phyloP scores from a whole-genome alignment of 2,329 filamentous ascomycete species.

The Xylariaceae sp. region DNA sequence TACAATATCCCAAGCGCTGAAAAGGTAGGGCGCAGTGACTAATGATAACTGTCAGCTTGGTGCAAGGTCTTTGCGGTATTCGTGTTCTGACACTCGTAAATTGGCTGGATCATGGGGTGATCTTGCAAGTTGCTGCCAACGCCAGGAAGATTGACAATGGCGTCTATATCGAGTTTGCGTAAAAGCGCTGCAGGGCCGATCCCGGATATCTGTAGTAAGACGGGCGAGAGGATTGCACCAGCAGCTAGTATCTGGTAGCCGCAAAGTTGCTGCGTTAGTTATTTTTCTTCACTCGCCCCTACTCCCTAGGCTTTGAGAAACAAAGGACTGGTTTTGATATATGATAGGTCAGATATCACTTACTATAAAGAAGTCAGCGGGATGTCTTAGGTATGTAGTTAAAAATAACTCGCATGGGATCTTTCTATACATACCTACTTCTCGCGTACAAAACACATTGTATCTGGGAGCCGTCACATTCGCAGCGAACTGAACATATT shows the following conservation, averaged over 20 bases:
- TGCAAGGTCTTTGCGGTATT: not conserved
- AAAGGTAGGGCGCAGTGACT: constrained; percentile 25
- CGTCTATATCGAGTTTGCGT: constrained; percentile 25
- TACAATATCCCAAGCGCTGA: constrained; percentile 27
- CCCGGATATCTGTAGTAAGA: constrained; percentile 34
- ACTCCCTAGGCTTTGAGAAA: no score
- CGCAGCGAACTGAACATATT: constrained; percentile 27
- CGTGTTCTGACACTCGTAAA: constrained; percentile 22
- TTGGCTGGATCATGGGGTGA: constrained; percentile 30
- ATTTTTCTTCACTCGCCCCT: no score
- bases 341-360: no score
- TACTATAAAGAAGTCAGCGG: no score
- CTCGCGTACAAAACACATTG: constrained; percentile 28
- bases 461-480: constrained; percentile 18
- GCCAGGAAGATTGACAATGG: constrained; percentile 32
- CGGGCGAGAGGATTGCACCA: constrained; percentile 31
- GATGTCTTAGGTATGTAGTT: no score
- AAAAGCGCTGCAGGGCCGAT: constrained; percentile 32
- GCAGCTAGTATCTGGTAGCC: constrained; percentile 33
- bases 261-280: no score
- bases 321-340: no score
- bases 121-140: constrained; percentile 35
- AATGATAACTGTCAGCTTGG: not conserved
- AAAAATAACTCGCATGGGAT: no score
- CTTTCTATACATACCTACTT: no score